Percentiles rank a stretch among this genome's conserved stretches.
Evolutionary conservation across 148 eudicot genomes (phyloP).

Genomic region (Rhododendron henanense): DNA sequence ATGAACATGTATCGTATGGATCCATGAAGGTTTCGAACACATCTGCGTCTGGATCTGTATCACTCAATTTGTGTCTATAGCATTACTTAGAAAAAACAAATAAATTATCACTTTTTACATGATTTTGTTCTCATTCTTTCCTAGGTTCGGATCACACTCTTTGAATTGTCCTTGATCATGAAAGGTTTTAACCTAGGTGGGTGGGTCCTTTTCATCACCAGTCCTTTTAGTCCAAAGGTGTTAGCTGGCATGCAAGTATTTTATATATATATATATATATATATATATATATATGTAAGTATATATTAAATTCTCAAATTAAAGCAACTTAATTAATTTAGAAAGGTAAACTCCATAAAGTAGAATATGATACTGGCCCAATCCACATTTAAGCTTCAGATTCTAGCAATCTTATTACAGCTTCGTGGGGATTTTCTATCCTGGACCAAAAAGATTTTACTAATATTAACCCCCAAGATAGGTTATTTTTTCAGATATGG

Average conservation of each 20-base stretch:
- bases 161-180: neutral
- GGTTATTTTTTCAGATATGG: neutral
- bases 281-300: neutral
- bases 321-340: neutral
- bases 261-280: too few species aligned
- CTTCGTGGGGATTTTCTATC: constrained; percentile 17
- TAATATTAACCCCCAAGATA: neutral
- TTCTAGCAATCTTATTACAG: constrained; percentile 14
- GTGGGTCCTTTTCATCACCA: neutral
- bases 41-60: neutral
- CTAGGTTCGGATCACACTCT: neutral
- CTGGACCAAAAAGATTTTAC: neutral
- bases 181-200: neutral
- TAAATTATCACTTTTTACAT: neutral
- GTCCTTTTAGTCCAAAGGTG: neutral
- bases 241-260: neutral
- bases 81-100: too few species aligned
- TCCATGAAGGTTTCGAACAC: neutral
- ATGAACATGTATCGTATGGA: neutral
- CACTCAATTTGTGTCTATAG: neutral
- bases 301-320: neutral
- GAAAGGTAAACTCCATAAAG: constrained; percentile 12
- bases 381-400: constrained; percentile 3
- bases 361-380: constrained; percentile 7
- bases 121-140: neutral